Evolutionary conservation across 768 basidiomycete species (phyloP), one percentile per base, ranked within the genome.

Genomic region (Mycena chlorophos): DNA sequence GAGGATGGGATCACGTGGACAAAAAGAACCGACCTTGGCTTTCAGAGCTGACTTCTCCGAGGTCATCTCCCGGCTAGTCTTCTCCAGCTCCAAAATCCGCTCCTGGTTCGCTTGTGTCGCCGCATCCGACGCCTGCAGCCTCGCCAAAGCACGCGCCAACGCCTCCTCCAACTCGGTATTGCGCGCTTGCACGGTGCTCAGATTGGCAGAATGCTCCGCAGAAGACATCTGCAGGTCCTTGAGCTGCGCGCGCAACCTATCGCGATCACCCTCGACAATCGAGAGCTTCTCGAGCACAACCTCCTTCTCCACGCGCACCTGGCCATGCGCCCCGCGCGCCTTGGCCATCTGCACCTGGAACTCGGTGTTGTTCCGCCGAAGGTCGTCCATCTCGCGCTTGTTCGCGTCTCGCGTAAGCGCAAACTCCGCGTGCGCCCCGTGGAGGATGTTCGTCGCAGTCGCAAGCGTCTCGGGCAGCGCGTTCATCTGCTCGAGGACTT

Each of bases 271-370:
- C 66, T 92, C 90, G 0, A 75, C 75, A 22, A 74, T 73, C 22
- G 68, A 71, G 27, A 89, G 71, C 58, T 88, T 87, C 59, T 91
- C 88, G 20, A 64, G 70, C 43, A 91, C 67, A 31, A 82, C 73
- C 47, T 92, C 91, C 71, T 91, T 94, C 75, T 94, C 91, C 14
- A 89, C 89, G 16, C 88, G 84, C 4, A 88, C 80, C 65, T 89
- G 86, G 0, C 89, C 89, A 62, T 90, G 86, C 14, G 85, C 83
- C 20, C 84, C 82, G 51, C 89, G 86, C 48, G 91, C 87, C 71
- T 89, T 90, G 13, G 84, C 81, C 12, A 93, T 64, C 63, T 91
- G 87, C 29, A 85, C 73, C 64, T 91, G 89, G 47, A 84, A 76
- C 5, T 92, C 90, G 6, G 80, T 73, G 66, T 89, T 91, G 17